Conservation (phyloP, 306 rosid species). For the Casuarina cunninghamiana region DNA sequence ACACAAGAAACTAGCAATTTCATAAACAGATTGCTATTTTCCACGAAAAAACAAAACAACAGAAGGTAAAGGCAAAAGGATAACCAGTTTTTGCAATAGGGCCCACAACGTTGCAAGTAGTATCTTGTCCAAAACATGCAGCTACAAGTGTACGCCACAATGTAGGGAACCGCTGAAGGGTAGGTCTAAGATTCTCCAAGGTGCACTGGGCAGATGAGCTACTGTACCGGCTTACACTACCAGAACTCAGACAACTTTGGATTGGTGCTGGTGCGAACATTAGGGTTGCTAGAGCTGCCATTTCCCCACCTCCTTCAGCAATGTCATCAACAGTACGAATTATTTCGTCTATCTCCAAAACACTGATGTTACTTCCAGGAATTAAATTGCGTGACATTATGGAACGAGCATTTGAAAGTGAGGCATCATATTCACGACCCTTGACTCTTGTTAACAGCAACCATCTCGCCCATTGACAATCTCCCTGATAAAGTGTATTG, state of each 20-base stretch:
- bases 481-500: constrained; percentile 59
- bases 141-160: constrained; percentile 79
- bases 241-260: constrained; percentile 79
- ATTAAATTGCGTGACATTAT: constrained; percentile 58
- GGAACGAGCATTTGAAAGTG: constrained; percentile 83
- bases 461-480: constrained; percentile 95
- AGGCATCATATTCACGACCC: constrained; percentile 86
- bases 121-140: constrained; percentile 78
- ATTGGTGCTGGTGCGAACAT: constrained; percentile 79
- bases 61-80: constrained; percentile 32
- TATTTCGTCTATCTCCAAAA: constrained; percentile 73
- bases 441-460: constrained; percentile 73
- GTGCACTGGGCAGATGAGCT: constrained; percentile 91
- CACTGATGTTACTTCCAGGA: constrained; percentile 61
- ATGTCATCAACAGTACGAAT: constrained; percentile 94
- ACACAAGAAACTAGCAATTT: not conserved
- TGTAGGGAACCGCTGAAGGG: constrained; percentile 79
- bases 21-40: constrained; percentile 26
- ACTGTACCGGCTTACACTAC: constrained; percentile 73
- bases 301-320: constrained; percentile 97
- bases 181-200: constrained; percentile 87
- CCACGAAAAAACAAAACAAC: constrained; percentile 3
- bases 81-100: constrained; percentile 74
- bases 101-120: constrained; percentile 47
- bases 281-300: constrained; percentile 93